phyloP scores from a whole-genome alignment of 768 basidiomycete genomes.

The Polyporus arcularius region DNA sequence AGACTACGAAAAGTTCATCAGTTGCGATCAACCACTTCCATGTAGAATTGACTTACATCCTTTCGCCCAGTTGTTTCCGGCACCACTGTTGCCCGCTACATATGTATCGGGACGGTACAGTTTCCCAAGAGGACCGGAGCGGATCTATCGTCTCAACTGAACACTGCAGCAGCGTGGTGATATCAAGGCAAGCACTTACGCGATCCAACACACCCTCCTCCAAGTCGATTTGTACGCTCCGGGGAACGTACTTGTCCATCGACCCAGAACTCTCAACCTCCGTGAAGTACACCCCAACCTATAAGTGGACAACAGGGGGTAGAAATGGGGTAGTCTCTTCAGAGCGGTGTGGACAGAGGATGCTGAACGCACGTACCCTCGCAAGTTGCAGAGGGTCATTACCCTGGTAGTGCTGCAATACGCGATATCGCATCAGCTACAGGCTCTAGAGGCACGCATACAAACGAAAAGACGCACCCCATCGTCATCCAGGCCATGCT shows the following conservation, averaged over 20 bases:
- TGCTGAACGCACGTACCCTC: conserved; percentile 49
- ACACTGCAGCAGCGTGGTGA: background rate
- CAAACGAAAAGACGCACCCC: conserved; percentile 48
- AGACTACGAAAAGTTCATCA: conserved; percentile 50
- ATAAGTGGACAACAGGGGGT: too few relatives aligned
- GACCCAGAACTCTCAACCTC: conserved; percentile 55
- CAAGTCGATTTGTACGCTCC: conserved; percentile 88
- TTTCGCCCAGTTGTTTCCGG: conserved; percentile 97
- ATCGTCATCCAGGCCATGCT: conserved; percentile 76
- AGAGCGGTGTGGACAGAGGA: background rate
- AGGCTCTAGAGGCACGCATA: background rate
- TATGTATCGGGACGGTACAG: conserved; percentile 91
- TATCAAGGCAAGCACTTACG: conserved; percentile 41
- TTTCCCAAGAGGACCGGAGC: conserved; percentile 65
- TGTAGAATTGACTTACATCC: conserved; percentile 59
- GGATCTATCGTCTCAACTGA: conserved; percentile 44
- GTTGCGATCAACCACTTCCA: conserved; percentile 9
- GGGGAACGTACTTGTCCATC: conserved; percentile 79
- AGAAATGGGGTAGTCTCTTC: background rate
- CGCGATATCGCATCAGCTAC: background rate
- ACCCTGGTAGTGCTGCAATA: conserved; percentile 63
- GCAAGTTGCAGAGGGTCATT: conserved; percentile 73
- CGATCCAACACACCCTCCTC: conserved; percentile 85
- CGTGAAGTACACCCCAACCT: conserved; percentile 84
- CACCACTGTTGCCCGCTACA: conserved; percentile 59